Evolutionary conservation across 768 basidiomycete species (phyloP).

Genomic region (Baorangia bicolor): DNA sequence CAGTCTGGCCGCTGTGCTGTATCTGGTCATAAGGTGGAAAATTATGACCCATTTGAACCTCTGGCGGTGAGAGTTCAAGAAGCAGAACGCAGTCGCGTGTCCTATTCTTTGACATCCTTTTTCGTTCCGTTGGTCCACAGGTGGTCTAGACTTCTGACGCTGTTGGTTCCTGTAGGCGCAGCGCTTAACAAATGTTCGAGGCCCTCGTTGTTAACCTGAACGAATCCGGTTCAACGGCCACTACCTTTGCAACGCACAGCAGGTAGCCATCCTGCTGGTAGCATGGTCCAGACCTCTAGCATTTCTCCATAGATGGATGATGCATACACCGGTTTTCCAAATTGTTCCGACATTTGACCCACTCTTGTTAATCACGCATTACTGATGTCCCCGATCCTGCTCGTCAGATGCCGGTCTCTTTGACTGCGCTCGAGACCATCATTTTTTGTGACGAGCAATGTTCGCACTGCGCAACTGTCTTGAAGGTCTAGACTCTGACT

Average conservation of each 20-base stretch:
- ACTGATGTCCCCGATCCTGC: background rate
- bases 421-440: conserved; percentile 1
- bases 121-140: background rate
- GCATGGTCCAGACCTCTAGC: conserved; percentile 9
- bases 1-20: background rate
- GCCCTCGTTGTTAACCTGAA: background rate
- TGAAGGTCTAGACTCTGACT: conserved; percentile 13
- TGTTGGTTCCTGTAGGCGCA: background rate
- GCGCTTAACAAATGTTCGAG: conserved; percentile 7
- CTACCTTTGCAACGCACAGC: background rate
- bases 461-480: background rate
- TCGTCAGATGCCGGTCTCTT: background rate
- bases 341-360: background rate
- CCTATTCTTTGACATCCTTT: background rate
- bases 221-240: background rate
- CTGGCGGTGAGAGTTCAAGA: background rate
- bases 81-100: background rate
- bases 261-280: background rate
- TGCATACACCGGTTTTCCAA: background rate
- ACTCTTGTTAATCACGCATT: background rate
- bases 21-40: background rate
- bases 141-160: conserved; percentile 9
- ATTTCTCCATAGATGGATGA: background rate
- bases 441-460: background rate
- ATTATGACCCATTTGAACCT: background rate